Evolutionary conservation across 2,329 filamentous ascomycete species (phyloP).

Genomic region (Neonectria faginata): DNA sequence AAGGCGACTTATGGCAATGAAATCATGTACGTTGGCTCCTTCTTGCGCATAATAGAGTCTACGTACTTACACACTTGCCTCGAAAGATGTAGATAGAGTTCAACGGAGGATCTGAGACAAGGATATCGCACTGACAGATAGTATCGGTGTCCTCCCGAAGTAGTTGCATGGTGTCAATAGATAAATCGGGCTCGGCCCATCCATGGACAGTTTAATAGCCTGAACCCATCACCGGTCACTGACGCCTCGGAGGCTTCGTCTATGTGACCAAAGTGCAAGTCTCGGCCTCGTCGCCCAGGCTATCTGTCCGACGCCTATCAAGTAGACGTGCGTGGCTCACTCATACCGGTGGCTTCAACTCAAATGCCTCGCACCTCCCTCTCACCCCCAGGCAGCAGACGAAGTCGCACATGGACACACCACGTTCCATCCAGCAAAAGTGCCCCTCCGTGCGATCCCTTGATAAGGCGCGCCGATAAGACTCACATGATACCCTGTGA

Average conservation of each 20-base stretch:
- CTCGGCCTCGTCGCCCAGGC: not conserved
- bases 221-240: not conserved
- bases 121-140: not conserved
- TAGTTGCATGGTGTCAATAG: not conserved
- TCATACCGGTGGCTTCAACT: no score
- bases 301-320: not conserved
- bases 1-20: not conserved
- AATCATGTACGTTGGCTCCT: not conserved
- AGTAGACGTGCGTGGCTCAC: not conserved
- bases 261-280: not conserved
- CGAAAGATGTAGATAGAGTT: not conserved
- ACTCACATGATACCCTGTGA: conserved; percentile 1
- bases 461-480: not conserved
- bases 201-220: not conserved
- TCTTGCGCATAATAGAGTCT: not conserved
- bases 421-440: no score
- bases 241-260: not conserved
- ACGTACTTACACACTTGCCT: not conserved
- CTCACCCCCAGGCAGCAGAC: not conserved
- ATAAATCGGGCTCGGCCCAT: not conserved
- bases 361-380: no score
- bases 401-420: not conserved
- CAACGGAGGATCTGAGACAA: not conserved
- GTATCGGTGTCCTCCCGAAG: not conserved
- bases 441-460: no score